These are phyloP conservation scores for Russula vinacea DNA, from an alignment of 768 basidiomycete genomes.

Conservation along the genomic window DNA sequence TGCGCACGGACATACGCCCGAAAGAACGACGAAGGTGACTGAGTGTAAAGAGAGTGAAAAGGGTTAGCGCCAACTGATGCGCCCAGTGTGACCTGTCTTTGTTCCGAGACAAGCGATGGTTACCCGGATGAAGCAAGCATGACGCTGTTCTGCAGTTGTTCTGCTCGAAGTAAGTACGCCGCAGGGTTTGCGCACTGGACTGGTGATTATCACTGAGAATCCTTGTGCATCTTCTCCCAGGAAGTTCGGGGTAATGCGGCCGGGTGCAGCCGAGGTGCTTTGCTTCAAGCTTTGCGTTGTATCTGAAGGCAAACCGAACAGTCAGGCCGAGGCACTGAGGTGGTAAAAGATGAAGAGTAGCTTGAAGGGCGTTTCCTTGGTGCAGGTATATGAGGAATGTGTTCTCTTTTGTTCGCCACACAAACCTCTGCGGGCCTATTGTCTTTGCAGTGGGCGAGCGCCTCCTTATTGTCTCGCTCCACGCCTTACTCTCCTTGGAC, in stretches of 20 bases:
- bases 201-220: not conserved
- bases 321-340: not conserved
- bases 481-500: too few relatives aligned
- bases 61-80: not conserved
- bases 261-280: too few relatives aligned
- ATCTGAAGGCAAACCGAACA: not conserved
- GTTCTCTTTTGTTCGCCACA: slow-evolving; percentile 15
- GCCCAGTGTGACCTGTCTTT: not conserved
- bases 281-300: too few relatives aligned
- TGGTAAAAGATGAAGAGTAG: slow-evolving; percentile 16
- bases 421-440: slow-evolving; percentile 6
- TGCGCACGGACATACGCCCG: not conserved
- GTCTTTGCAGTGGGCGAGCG: not conserved
- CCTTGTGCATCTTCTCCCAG: not conserved
- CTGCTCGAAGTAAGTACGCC: not conserved
- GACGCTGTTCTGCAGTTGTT: not conserved
- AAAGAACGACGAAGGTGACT: not conserved
- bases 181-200: not conserved
- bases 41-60: not conserved
- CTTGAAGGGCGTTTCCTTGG: too few relatives aligned
- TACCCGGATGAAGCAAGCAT: slow-evolving; percentile 11
- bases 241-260: not conserved
- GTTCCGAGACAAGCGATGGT: slow-evolving; percentile 5
- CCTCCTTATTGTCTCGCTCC: not conserved
- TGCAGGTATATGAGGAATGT: slow-evolving; percentile 17